Evolutionary conservation across 805 yeast species (phyloP).

Genomic region (Candida pseudofarinosa): DNA sequence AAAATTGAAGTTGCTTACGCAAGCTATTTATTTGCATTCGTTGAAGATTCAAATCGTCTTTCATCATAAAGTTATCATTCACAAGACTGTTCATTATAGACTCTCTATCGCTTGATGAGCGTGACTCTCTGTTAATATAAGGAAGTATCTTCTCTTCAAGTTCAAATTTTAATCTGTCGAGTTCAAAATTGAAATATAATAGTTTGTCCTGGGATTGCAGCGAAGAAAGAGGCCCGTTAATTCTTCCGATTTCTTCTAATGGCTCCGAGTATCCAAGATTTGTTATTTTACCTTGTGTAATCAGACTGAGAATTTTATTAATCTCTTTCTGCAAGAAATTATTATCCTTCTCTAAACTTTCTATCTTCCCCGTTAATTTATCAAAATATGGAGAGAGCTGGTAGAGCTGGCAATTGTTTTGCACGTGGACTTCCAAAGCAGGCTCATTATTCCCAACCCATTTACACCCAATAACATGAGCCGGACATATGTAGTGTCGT

Average conservation of each 20-base stretch:
- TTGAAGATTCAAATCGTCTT: constrained; percentile 46
- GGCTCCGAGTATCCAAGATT: constrained; percentile 47
- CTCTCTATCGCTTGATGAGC: constrained; percentile 22
- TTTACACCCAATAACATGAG: constrained; percentile 44
- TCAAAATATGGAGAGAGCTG: constrained; percentile 25
- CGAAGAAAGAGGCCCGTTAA: constrained; percentile 8
- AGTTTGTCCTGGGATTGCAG: constrained; percentile 25
- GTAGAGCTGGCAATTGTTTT: constrained; percentile 28
- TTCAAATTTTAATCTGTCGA: constrained; percentile 41
- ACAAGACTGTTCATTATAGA: constrained; percentile 28
- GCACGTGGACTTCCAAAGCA: constrained; percentile 32
- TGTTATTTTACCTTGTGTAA: constrained; percentile 47
- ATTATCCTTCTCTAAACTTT: constrained; percentile 32
- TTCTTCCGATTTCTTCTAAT: constrained; percentile 41
- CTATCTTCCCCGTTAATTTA: constrained; percentile 21
- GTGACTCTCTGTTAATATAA: constrained; percentile 21
- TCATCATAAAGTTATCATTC: constrained; percentile 35
- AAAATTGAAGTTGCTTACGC: constrained; percentile 49
- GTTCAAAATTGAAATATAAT: constrained; percentile 34
- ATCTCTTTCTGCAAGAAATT: constrained; percentile 38
- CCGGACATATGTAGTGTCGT: constrained; percentile 44
- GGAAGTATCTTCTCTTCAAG: constrained; percentile 37
- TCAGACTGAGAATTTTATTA: constrained; percentile 41
- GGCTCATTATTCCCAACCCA: constrained; percentile 41
- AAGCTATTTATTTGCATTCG: constrained; percentile 41